These are phyloP conservation scores for Sugiyamaella americana DNA, from an alignment of 805 yeast species.

Conservation along the genomic window DNA sequence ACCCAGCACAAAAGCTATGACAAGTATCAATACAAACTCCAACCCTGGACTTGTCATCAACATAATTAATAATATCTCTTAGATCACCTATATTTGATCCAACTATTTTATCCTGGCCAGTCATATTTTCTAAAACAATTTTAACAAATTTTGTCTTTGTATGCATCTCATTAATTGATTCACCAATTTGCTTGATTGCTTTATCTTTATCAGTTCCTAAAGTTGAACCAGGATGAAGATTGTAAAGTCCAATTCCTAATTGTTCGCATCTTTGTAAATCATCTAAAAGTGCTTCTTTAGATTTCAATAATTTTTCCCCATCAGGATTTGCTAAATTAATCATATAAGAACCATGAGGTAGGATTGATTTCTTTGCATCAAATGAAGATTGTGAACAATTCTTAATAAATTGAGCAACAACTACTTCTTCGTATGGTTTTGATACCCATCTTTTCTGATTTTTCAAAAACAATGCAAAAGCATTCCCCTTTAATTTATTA, in stretches of 20 bases:
- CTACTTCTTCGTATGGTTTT: conserved; percentile 64
- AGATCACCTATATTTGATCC: conserved; percentile 79
- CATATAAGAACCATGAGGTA: conserved; percentile 94
- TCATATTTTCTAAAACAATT: conserved; percentile 93
- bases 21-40: conserved; percentile 97
- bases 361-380: conserved; percentile 50
- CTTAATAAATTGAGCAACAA: conserved; percentile 56
- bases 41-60: conserved; percentile 77
- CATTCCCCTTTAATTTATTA: conserved; percentile 54
- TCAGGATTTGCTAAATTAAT: conserved; percentile 93
- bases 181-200: conserved; percentile 66
- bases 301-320: conserved; percentile 64
- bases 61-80: conserved; percentile 61
- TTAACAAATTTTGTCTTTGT: conserved; percentile 69
- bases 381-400: conserved; percentile 59
- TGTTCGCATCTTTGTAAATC: conserved; percentile 84
- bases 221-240: conserved; percentile 84
- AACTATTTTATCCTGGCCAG: conserved; percentile 89
- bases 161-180: conserved; percentile 73
- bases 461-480: conserved; percentile 86
- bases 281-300: conserved; percentile 73
- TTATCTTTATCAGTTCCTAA: conserved; percentile 61
- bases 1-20: conserved; percentile 95
- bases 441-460: conserved; percentile 90
- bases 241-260: conserved; percentile 77